Evolutionary conservation across 257 asterid genomes (phyloP).

Genomic region (Rehmannia glutinosa): DNA sequence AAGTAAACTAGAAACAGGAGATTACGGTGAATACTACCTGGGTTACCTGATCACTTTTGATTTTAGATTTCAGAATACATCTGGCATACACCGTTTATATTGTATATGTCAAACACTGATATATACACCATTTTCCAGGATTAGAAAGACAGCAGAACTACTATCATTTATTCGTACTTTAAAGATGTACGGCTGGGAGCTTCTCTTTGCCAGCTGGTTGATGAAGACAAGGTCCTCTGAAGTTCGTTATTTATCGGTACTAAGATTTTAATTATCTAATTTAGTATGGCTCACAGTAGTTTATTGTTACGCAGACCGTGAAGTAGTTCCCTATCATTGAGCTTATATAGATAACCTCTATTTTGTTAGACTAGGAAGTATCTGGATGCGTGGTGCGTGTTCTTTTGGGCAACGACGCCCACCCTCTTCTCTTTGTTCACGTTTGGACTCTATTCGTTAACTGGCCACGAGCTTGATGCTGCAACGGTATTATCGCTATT

Average conservation of each 20-base stretch:
- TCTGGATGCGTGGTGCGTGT: slow-evolving; percentile 98
- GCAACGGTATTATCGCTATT: slow-evolving; percentile 66
- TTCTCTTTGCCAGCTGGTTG: slow-evolving; percentile 70
- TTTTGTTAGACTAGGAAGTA: slow-evolving; percentile 80
- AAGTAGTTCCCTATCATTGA: slow-evolving; percentile 6
- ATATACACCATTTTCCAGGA: slow-evolving; percentile 45
- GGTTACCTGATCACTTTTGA: no score
- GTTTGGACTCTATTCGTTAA: slow-evolving; percentile 83
- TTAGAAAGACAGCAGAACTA: slow-evolving; percentile 77
- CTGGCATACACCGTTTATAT: not conserved
- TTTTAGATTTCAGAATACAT: no score
- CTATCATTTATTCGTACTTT: slow-evolving; percentile 78
- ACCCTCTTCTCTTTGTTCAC: slow-evolving; percentile 92
- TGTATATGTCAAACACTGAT: not conserved
- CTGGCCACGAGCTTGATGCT: slow-evolving; percentile 94
- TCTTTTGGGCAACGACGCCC: slow-evolving; percentile 99
- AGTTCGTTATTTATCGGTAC: slow-evolving; percentile 74
- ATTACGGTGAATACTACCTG: not conserved
- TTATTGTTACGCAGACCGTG: not conserved
- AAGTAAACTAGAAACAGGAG: not conserved
- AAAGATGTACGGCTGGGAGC: slow-evolving; percentile 96
- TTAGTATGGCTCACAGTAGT: not conserved
- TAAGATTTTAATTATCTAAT: slow-evolving; percentile 17
- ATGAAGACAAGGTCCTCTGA: slow-evolving; percentile 82
- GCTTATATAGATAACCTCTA: slow-evolving; percentile 16